These are phyloP conservation scores for Russula lepida DNA, from an alignment of 768 basidiomycete species.

Conservation along the genomic window DNA sequence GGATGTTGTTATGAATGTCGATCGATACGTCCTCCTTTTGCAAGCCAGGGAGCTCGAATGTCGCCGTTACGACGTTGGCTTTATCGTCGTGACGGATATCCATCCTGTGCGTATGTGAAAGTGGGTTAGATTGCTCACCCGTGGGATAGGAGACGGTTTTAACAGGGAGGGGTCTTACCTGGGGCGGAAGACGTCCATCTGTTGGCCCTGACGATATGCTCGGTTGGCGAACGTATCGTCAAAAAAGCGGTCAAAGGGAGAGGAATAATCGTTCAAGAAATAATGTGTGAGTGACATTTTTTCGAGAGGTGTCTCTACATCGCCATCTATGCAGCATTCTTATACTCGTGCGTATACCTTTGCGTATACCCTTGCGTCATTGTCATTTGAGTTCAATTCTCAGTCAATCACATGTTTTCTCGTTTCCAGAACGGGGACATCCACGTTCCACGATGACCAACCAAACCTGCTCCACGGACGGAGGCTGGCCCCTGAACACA, in stretches of 20 bases:
- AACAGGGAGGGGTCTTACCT: background rate
- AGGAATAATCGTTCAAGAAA: conserved; percentile 32
- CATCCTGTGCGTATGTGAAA: conserved; percentile 35
- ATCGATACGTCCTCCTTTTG: conserved; percentile 43
- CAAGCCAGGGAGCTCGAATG: conserved; percentile 52
- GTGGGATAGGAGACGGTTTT: background rate
- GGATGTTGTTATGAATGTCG: conserved; percentile 41
- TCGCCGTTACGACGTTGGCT: conserved; percentile 42
- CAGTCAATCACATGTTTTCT: background rate
- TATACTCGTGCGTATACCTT: background rate
- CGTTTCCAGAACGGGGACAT: background rate
- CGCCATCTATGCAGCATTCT: background rate
- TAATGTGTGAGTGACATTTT: conserved; percentile 31
- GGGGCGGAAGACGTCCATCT: conserved; percentile 9
- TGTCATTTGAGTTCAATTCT: background rate
- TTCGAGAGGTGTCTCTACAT: background rate
- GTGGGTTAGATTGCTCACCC: background rate
- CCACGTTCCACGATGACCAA: no score
- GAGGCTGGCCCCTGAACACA: no score
- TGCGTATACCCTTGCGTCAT: no score
- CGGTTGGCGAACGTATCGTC: conserved; percentile 33
- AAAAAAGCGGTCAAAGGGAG: conserved; percentile 38
- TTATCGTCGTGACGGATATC: conserved; percentile 45
- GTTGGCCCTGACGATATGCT: conserved; percentile 11
- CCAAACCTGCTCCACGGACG: no score